Base-by-base conservation (phyloP, 208 protist genomes). In the Herpetomonas tarakana region DNA sequence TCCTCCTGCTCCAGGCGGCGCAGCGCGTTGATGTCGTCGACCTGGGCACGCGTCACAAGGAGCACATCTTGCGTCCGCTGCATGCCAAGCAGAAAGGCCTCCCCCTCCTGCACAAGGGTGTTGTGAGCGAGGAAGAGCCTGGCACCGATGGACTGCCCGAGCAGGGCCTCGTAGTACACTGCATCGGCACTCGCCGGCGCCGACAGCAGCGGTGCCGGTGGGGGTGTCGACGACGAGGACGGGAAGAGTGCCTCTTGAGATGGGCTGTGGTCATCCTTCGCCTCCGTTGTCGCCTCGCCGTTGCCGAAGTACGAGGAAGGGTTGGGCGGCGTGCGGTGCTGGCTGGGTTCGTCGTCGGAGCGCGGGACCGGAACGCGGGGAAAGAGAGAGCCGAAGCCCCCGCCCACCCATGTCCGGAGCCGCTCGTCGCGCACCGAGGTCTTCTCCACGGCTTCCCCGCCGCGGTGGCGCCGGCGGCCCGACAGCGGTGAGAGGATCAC, bases 1-100 rank as follows among this genome's bases (percentile, higher is more conserved):
- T 58, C 25, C 19, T 59, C 71, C 58, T 85, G 78, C 58, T 85
- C 78, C 29, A 63, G 1, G 11, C 49, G 71, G 16, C 77, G 78
- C 0, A 58, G 21, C 2, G 69, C 66, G 39, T 85, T 78, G 18
- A 78, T 19, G 47, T 67, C 62, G 27, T 66, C 65, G 7, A 65
- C 39, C 21, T 46, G 35, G 1, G 51, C 39, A 3, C 58, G 38
- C 49, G 67, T 65, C 12, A 31, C 64, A 4, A 58, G 59, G 0
- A 70, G 25, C 9, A 31, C 29, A 11, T 60, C 29, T 9, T 72
- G 69, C 27, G 71, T 63, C 12, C 7, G 35, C 39, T 65, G 65
- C 22, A 70, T 29, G 28, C 71, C 45, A 0, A 24, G 29, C 51
- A 75, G 39, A 0, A 61, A 53, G 16, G 21, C 55, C n/a, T 70